Evolutionary conservation across 2,329 filamentous ascomycete species (phyloP).

Genomic region (Botrytis aclada): DNA sequence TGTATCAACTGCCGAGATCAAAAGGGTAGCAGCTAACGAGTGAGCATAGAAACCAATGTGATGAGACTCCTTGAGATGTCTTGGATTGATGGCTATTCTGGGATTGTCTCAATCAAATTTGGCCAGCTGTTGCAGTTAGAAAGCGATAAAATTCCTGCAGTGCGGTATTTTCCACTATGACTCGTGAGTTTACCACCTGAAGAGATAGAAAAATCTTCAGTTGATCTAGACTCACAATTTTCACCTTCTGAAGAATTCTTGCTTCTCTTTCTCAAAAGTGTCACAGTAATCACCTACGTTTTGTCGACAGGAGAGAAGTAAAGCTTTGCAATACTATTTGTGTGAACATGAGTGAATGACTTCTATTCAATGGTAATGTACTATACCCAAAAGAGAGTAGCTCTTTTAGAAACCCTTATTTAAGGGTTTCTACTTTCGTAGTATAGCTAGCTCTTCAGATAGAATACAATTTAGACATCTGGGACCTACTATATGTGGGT

Average conservation of each 20-base stretch:
- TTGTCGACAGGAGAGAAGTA: neutral
- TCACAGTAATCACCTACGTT: neutral
- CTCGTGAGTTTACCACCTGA: neutral
- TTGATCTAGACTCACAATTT: neutral
- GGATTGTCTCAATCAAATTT: neutral
- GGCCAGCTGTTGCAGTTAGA: neutral
- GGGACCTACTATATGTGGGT: too few species aligned
- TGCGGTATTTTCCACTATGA: neutral
- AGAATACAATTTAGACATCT: too few species aligned
- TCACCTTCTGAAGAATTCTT: neutral
- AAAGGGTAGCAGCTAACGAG: neutral
- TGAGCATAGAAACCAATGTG: fast-evolving
- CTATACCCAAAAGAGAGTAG: too few species aligned
- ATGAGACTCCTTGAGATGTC: neutral
- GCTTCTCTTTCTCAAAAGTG: neutral
- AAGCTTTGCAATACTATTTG: neutral
- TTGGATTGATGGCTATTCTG: neutral
- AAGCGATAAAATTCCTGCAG: neutral
- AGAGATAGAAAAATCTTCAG: neutral
- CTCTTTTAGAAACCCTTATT: too few species aligned
- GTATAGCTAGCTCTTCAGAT: too few species aligned
- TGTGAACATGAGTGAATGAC: too few species aligned
- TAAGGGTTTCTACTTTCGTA: too few species aligned
- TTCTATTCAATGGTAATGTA: too few species aligned
- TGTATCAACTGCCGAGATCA: neutral